Evolutionary conservation across 2,329 filamentous ascomycete genomes (phyloP), one percentile per base, ranked within the genome.

Genomic region (Pyricularia grisea): DNA sequence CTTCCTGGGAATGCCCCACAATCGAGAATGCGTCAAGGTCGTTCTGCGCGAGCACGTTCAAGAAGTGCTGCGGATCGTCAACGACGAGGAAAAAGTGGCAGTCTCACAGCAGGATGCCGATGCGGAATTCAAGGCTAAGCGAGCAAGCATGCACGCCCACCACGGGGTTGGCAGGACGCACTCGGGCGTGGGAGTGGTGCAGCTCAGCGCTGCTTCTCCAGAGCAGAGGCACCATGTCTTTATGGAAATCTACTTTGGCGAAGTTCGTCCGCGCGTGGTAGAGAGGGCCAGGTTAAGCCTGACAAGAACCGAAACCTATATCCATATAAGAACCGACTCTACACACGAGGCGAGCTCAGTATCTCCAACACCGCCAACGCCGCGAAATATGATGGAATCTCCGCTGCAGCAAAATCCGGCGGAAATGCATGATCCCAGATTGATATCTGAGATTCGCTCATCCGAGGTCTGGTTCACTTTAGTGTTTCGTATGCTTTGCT

Each of bases 401-500:
- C 31, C 65, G 1, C n/a, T 30, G 20, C 31, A 33, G n/a, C 50
- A n/a, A 10, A 2, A 63, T n/a, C 12, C 66, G 28, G 20, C 17
- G 11, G 66, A 63, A 6, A 50, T 5, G 4, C 28, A 11, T 23
- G 55, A 14, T 68, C 25, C 27, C 23, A 27, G 11, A 20, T 30
- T 20, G 11, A 58, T 67, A 72, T 27, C 75, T 75, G 0, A 74
- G 25, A 27, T 30, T 28, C 25, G 23, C 27, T 63, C 23, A 17
- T 63, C 74, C n/a, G 78, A 81, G 9, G 80, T 86, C n/a, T 87
- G 85, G 85, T 84, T 83, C 72, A 82, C 81, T 9, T 76, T 87
- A 23, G 79, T 87, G 4, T 84, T 87, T 71, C 77, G 85, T 30
- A 87, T 87, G 85, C 78, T 87, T 28, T 87, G 84, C 73, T 87